Conservation (phyloP, 2,329 filamentous ascomycete species). For the Magnaporthiopsis incrustans region DNA sequence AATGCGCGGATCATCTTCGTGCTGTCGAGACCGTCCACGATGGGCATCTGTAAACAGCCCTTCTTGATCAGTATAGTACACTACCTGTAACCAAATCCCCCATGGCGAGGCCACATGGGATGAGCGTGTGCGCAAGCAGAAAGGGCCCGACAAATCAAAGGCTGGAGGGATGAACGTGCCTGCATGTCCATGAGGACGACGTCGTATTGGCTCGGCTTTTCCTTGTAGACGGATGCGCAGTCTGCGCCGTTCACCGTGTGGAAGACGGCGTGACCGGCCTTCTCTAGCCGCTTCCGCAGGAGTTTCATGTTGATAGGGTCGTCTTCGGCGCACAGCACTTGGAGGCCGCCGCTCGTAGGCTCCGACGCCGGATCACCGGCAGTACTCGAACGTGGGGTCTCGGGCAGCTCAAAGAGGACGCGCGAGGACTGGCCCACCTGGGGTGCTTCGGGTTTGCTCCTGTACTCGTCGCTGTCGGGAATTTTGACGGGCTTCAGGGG, state of each 20-base stretch:
- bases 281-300: constrained; percentile 70
- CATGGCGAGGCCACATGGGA: neutral
- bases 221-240: constrained; percentile 63
- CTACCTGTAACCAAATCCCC: too few relatives aligned
- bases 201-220: constrained; percentile 58
- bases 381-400: neutral
- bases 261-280: constrained; percentile 61
- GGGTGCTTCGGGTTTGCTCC: constrained; percentile 22
- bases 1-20: constrained; percentile 75
- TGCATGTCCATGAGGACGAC: constrained; percentile 90
- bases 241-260: constrained; percentile 79
- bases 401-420: constrained; percentile 31
- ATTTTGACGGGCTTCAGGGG: constrained; percentile 40
- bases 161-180: constrained; percentile 37
- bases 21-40: constrained; percentile 74
- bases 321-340: constrained; percentile 76
- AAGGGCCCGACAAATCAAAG: neutral
- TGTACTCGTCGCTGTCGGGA: constrained; percentile 41
- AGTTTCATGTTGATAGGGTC: constrained; percentile 83
- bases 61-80: neutral
- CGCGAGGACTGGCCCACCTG: constrained; percentile 25
- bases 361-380: neutral
- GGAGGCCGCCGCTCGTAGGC: constrained; percentile 31
- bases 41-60: constrained; percentile 63
- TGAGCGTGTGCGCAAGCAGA: neutral